A percentile compares a stretch with the other conserved stretches of the same genome.
Evolutionary conservation across 2,329 filamentous ascomycete genomes (phyloP).

Genomic region (Colletotrichum graminicola): DNA sequence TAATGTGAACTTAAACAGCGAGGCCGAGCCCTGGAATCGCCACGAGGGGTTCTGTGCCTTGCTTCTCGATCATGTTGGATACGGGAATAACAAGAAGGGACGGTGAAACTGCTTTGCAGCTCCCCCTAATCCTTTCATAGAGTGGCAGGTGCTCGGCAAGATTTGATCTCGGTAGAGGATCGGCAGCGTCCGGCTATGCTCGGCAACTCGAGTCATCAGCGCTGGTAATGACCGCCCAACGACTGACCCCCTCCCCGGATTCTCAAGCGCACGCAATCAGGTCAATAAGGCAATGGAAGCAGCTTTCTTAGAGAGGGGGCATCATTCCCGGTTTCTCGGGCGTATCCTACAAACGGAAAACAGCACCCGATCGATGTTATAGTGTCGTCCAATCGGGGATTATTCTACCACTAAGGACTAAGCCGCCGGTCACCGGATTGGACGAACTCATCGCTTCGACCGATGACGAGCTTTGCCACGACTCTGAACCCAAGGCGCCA

Average conservation of each 20-base stretch:
- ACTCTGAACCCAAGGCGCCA: not conserved
- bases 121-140: conserved; percentile 16
- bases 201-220: conserved; percentile 24
- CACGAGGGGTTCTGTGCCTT: not conserved
- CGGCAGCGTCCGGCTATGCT: conserved; percentile 31
- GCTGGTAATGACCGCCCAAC: not conserved
- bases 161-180: conserved; percentile 18
- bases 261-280: conserved; percentile 12
- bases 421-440: not conserved
- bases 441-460: conserved; percentile 7
- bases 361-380: conserved; percentile 17
- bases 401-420: conserved; percentile 4
- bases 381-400: conserved; percentile 34
- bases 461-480: not conserved
- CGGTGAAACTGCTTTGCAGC: not conserved
- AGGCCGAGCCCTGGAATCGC: not conserved
- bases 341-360: conserved; percentile 9
- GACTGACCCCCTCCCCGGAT: conserved; percentile 4
- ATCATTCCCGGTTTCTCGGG: conserved; percentile 23
- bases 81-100: not conserved
- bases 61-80: not conserved
- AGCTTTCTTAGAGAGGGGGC: conserved; percentile 5
- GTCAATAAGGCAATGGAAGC: conserved; percentile 10
- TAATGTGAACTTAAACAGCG: conserved; percentile 6
- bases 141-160: not conserved